Evolutionary conservation across 1,139 yeast species (phyloP), one percentile per base, ranked within the genome.

Genomic region (Magnusiomyces sp.): DNA sequence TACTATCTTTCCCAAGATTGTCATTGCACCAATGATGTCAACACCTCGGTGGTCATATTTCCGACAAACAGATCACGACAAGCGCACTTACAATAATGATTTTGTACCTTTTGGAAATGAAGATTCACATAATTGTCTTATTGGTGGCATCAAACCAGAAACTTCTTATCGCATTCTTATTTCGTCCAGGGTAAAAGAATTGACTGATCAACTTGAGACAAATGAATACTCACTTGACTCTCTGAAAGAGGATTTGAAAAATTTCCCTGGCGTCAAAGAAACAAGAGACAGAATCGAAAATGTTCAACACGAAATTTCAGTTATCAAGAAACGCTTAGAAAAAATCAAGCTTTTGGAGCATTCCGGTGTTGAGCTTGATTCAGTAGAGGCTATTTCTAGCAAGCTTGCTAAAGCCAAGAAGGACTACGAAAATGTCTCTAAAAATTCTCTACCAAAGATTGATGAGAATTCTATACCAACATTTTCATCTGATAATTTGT

Each of bases 41-140:
- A 72, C 95, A 0, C 96, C 97, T 0, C 75, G 82, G 51, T 82
- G 88, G 63, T 75, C 83, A 29, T 90, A 88, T 64, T 76, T 81
- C 57, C 74, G 95, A 50, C 85, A 84, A 53, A 71, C 79, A 1
- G 78, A 74, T 50, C 59, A 55, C 31, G 57, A 56, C 11, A 54
- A 56, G 32, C 73, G 77, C 1, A 72, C 74, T 36, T 72, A 74
- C 40, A 71, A 73, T 42, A 55, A 53, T 27, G 77, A 81, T 3
- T 20, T 41, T 31, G 39, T 45, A 5, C 88, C 88, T 23, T 86
- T 86, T 70, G 92, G 94, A 2, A 65, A 71, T 37, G 89, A 83
- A 58, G 66, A 70, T 1, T 74, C 83, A 17, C 96, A 89, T 60
- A 66, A 72, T 17, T 90, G 97, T 65, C 65, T 76, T 41, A 71